Evolutionary conservation across 768 basidiomycete genomes (phyloP).

Genomic region (Mycena kentingensis): DNA sequence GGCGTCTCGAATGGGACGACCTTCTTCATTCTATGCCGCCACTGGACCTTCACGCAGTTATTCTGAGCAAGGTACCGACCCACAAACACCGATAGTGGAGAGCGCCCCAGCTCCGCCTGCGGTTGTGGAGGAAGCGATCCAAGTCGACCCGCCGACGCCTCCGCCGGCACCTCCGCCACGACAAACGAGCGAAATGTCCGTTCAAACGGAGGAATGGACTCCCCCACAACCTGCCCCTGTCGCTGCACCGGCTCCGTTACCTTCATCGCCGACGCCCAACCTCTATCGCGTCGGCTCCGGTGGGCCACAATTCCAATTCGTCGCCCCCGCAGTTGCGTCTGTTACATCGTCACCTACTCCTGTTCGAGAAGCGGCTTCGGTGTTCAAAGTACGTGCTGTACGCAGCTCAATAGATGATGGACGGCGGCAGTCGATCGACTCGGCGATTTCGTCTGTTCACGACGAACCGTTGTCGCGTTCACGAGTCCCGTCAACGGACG

Average conservation of each 20-base stretch:
- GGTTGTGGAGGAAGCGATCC: slow-evolving; percentile 15
- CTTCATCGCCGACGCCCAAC: slow-evolving; percentile 29
- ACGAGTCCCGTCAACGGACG: slow-evolving; percentile 60
- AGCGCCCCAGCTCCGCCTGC: neutral
- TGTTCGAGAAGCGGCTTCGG: slow-evolving; percentile 15
- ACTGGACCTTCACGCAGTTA: slow-evolving; percentile 27
- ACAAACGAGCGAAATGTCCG: slow-evolving; percentile 71
- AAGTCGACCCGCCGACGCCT: slow-evolving; percentile 29
- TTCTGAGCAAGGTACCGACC: slow-evolving; percentile 21
- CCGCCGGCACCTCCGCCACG: slow-evolving; percentile 68
- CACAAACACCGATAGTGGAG: slow-evolving; percentile 12
- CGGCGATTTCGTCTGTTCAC: slow-evolving; percentile 54
- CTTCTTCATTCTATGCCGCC: slow-evolving; percentile 32
- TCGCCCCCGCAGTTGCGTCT: slow-evolving; percentile 22
- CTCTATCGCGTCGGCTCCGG: slow-evolving; percentile 22
- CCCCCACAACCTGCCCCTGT: slow-evolving; percentile 42
- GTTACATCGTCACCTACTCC: slow-evolving; percentile 40
- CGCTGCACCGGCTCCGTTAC: slow-evolving; percentile 31
- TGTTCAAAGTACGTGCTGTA: slow-evolving; percentile 33
- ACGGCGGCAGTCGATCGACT: slow-evolving; percentile 73
- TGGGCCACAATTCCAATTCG: slow-evolving; percentile 27
- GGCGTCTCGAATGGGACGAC: slow-evolving; percentile 50
- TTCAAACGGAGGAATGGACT: slow-evolving; percentile 78
- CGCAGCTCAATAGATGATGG: slow-evolving; percentile 60
- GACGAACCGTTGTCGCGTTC: slow-evolving; percentile 60